Evolutionary conservation across 116 monocot genomes (phyloP).

Genomic region (Dioscorea cayenensis): DNA sequence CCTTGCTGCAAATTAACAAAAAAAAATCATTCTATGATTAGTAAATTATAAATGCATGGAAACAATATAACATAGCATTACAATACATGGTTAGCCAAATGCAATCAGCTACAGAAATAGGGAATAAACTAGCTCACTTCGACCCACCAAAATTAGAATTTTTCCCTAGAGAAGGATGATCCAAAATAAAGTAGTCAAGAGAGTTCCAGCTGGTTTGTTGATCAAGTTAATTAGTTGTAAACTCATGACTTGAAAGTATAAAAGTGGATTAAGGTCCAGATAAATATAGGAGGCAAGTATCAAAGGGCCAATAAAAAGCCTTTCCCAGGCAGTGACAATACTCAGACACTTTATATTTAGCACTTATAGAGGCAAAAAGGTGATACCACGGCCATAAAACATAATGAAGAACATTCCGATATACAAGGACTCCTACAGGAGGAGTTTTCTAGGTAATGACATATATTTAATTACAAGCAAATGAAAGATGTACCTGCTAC

Average conservation of each 20-base stretch:
- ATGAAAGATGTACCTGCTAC: slow-evolving; percentile 62
- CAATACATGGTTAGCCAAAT: not conserved
- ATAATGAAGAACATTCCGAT: not conserved
- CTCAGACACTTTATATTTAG: not conserved
- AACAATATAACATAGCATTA: not conserved
- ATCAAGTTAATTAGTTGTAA: no score
- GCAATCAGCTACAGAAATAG: not conserved
- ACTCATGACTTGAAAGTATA: not conserved
- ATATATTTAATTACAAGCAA: not conserved
- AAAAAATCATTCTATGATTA: no score
- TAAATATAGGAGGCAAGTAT: not conserved
- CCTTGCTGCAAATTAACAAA: slow-evolving; percentile 53
- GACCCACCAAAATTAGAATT: no score
- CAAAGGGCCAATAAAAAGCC: not conserved
- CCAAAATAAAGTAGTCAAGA: no score
- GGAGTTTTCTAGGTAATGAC: not conserved
- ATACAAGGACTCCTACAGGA: no score
- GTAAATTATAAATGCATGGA: no score
- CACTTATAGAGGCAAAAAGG: not conserved
- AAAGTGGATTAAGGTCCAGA: not conserved
- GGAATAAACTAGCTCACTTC: no score
- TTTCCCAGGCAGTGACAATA: not conserved
- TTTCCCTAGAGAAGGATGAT: no score
- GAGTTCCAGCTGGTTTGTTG: no score
- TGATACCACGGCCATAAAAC: not conserved